Conservation (phyloP, 306 rosid species). For the Prunus campanulata region DNA sequence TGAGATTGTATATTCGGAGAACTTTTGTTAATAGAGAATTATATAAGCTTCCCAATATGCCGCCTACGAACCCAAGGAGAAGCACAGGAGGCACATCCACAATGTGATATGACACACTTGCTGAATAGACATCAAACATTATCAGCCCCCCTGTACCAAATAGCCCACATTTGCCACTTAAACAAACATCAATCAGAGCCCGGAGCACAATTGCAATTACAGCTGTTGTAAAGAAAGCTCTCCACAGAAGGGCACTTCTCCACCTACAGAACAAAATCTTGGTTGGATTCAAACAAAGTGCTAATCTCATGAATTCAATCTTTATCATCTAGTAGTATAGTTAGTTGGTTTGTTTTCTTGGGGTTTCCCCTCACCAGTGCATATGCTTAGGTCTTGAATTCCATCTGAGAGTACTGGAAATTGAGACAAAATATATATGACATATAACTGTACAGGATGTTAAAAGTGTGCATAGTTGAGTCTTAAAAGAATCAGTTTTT, state of each 20-base stretch:
- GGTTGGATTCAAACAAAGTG: background rate
- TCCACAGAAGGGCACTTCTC: slow-evolving; percentile 96
- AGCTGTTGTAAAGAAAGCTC: slow-evolving; percentile 92
- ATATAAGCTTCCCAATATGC: slow-evolving; percentile 81
- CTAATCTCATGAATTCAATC: background rate
- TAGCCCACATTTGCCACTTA: slow-evolving; percentile 80
- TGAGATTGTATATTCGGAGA: slow-evolving; percentile 68
- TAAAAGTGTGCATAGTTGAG: background rate
- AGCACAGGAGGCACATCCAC: slow-evolving; percentile 75
- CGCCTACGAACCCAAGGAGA: slow-evolving; percentile 72
- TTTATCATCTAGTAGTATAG: background rate
- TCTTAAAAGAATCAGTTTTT: background rate
- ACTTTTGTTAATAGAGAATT: slow-evolving; percentile 63
- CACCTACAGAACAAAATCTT: slow-evolving; percentile 60
- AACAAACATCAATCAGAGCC: slow-evolving; percentile 78
- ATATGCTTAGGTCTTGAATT: background rate
- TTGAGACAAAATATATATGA: background rate
- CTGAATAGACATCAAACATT: slow-evolving; percentile 84
- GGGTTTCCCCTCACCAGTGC: background rate
- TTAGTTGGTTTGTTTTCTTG: too few species aligned
- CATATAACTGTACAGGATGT: background rate
- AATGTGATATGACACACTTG: slow-evolving; percentile 63
- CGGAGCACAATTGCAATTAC: slow-evolving; percentile 81
- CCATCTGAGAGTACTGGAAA: background rate
- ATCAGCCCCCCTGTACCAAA: slow-evolving; percentile 97